Percentiles rank a stretch among this genome's conserved stretches.
Conservation (phyloP, 208 protist species). For the Wallacemonas sp. region DNA sequence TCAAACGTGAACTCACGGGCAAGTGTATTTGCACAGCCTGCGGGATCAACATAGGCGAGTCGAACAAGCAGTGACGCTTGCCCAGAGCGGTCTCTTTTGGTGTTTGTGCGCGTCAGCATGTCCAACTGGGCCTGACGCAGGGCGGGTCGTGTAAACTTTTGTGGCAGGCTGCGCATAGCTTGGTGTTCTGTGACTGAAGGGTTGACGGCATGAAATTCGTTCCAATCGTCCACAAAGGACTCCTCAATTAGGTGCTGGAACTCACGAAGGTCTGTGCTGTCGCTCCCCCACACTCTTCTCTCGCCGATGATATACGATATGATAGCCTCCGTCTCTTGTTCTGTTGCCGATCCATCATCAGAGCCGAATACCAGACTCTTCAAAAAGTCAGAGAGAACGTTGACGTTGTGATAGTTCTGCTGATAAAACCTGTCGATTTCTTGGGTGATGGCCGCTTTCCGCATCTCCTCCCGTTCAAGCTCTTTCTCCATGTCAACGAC, state of each 20-base stretch:
- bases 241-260: conserved; percentile 28
- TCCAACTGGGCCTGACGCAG: conserved; percentile 39
- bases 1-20: conserved; percentile 51
- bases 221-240: conserved; percentile 49
- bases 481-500: conserved; percentile 31
- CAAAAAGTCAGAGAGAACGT: conserved; percentile 25
- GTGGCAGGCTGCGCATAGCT: conserved; percentile 44
- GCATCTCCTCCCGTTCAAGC: conserved; percentile 36
- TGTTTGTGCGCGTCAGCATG: conserved; percentile 29
- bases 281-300: conserved; percentile 31
- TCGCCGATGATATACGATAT: conserved; percentile 43
- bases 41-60: conserved; percentile 49
- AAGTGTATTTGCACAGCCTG: conserved; percentile 38
- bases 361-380: conserved; percentile 35
- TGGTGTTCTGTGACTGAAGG: conserved; percentile 24
- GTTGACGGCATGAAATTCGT: conserved; percentile 38
- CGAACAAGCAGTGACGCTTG: conserved; percentile 20
- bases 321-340: conserved; percentile 34
- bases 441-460: conserved; percentile 18
- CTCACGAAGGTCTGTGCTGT: conserved; percentile 34
- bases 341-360: conserved; percentile 17
- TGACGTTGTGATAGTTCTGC: conserved; percentile 25
- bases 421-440: conserved; percentile 49
- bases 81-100: conserved; percentile 9
- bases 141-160: conserved; percentile 32